These are phyloP conservation scores for Saturnispora galanensis DNA, from an alignment of 805 yeast species.

Conservation along the genomic window DNA sequence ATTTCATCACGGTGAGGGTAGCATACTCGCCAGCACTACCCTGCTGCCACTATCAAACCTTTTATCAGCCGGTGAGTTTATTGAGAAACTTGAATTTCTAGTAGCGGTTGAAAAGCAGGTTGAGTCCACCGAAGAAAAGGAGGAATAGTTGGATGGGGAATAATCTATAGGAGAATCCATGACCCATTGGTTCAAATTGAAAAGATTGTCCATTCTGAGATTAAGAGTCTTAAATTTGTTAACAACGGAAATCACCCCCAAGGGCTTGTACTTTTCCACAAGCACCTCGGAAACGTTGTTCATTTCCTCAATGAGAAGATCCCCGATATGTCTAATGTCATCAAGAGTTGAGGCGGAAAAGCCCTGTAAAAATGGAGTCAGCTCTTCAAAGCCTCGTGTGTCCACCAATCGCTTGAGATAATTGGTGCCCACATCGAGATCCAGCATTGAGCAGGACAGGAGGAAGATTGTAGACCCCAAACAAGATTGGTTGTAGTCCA, in stretches of 20 bases:
- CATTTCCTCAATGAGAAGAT: slow-evolving; percentile 35
- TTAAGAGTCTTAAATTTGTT: slow-evolving; percentile 16
- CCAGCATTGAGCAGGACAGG: slow-evolving; percentile 44
- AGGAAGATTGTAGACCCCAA: slow-evolving; percentile 43
- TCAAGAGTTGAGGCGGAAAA: slow-evolving; percentile 23
- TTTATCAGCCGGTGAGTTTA: not conserved
- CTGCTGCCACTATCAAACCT: too few species aligned
- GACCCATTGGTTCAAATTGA: not conserved
- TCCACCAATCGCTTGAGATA: slow-evolving; percentile 7
- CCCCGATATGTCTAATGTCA: slow-evolving; percentile 32
- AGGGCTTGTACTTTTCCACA: slow-evolving; percentile 37
- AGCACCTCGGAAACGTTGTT: slow-evolving; percentile 42
- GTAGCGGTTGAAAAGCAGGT: slow-evolving; percentile 14
- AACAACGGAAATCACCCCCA: slow-evolving; percentile 45
- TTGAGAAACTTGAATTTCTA: slow-evolving; percentile 4
- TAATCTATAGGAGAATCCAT: slow-evolving; percentile 25
- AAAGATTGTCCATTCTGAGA: too few species aligned
- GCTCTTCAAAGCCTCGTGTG: slow-evolving; percentile 21
- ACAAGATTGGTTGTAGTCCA: slow-evolving; percentile 34
- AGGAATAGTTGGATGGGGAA: slow-evolving; percentile 26
- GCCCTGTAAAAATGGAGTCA: slow-evolving; percentile 30
- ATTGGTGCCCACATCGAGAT: slow-evolving; percentile 34
- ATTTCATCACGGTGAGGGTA: too few species aligned
- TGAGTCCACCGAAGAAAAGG: slow-evolving; percentile 18
- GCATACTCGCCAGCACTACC: too few species aligned